Percentiles rank a stretch among this genome's conserved stretches.
These are phyloP conservation scores for Blumeriella jaapii DNA, from an alignment of 2,329 filamentous ascomycete species.

Conservation along the genomic window DNA sequence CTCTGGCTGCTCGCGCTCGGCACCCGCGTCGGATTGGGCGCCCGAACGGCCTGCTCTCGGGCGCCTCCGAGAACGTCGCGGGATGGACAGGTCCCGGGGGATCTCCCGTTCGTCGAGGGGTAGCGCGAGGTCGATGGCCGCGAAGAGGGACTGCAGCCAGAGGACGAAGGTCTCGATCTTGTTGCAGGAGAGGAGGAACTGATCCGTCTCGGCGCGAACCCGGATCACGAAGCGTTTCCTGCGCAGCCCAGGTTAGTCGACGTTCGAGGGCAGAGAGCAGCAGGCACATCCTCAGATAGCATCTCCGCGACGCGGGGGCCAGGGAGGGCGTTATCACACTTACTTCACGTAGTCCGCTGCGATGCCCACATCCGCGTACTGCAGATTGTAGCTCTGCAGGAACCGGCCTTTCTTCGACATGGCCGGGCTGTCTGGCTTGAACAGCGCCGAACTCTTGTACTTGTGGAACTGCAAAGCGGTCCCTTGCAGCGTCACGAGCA, in stretches of 20 bases:
- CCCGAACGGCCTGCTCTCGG: conserved; percentile 6
- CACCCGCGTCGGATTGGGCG: conserved; percentile 9
- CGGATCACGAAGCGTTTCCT: conserved; percentile 51
- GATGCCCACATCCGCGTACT: conserved; percentile 65
- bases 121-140: conserved; percentile 60
- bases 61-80: conserved; percentile 28
- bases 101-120: conserved; percentile 60
- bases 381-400: conserved; percentile 57
- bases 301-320: too few species aligned
- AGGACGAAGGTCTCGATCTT: conserved; percentile 53
- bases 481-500: conserved; percentile 53
- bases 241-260: too few species aligned
- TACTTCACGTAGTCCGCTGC: conserved; percentile 62
- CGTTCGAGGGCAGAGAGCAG: too few species aligned
- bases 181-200: conserved; percentile 57
- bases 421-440: conserved; percentile 38
- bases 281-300: too few species aligned
- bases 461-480: conserved; percentile 57
- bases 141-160: conserved; percentile 58
- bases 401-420: conserved; percentile 44
- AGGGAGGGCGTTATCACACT: conserved; percentile 27
- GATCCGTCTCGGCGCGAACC: conserved; percentile 61
- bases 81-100: conserved; percentile 49
- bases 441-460: conserved; percentile 46
- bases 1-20: conserved; percentile 18